Evolutionary conservation across 371 early-diverging fungal species (phyloP), one percentile per base, ranked within the genome.

Genomic region (Syncephalis plumigaleata): DNA sequence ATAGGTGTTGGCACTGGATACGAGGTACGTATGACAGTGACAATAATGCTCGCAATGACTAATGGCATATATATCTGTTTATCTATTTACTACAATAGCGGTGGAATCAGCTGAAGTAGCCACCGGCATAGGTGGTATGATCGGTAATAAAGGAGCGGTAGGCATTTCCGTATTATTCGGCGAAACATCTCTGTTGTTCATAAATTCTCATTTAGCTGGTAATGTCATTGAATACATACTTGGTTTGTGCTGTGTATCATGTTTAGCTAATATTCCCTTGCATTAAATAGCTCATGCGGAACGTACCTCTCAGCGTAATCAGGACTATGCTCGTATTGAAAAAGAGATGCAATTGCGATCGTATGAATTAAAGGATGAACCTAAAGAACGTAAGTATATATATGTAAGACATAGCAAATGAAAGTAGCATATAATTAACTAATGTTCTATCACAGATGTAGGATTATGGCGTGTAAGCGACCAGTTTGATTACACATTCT

Each of bases 61-160:
- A n/a, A n/a, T n/a, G n/a, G n/a, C n/a, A n/a, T n/a, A n/a, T n/a
- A n/a, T n/a, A n/a, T n/a, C n/a, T n/a, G n/a, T n/a, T n/a, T n/a
- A n/a, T n/a, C n/a, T n/a, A n/a, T n/a, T n/a, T 27, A 21, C 15
- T 40, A 22, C 3, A 22, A 9, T 22, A 43, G 43, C 43, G 18
- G 22, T 18, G 3, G 21, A 43, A 4, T 43, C 43, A 18, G 26
- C 21, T 17, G 15, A 25, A 9, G 61, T 76, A 0, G 63, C 71
- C 9, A 78, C 79, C 2, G 78, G 77, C 4, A 57, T 79, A 1
- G 71, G 66, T 1, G 80, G 77, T 0, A 64, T 79, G 52, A 54
- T 73, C 11, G 87, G 87, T 3, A 87, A 85, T 55, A 87, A 87
- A 53, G 88, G 88, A 0, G 82, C 76, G 15, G 81, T 87, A 15